A percentile compares a stretch with the other conserved stretches of the same genome.
phyloP scores from a whole-genome alignment of 768 basidiomycete species.

The Roridomyces roridus region DNA sequence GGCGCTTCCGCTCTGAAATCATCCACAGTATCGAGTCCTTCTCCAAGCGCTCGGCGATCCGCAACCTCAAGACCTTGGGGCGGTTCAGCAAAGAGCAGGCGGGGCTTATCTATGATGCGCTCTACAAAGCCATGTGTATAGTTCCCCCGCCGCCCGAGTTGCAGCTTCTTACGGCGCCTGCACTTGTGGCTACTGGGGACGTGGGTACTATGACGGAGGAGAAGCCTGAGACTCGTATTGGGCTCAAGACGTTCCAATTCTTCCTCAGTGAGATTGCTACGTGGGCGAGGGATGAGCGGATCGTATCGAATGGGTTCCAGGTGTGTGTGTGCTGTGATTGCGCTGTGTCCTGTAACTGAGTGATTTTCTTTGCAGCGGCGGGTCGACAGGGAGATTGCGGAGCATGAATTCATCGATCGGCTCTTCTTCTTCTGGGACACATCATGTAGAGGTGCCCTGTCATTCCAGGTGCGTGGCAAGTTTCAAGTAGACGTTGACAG shows the following conservation, averaged over 20 bases:
- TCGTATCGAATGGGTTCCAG: constrained; percentile 92
- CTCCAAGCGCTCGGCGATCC: constrained; percentile 88
- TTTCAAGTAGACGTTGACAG: neutral
- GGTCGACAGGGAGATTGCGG: constrained; percentile 87
- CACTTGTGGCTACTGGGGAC: constrained; percentile 63
- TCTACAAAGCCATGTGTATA: constrained; percentile 84
- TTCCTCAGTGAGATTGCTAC: constrained; percentile 93
- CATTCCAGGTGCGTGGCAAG: constrained; percentile 73
- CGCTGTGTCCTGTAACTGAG: constrained; percentile 7
- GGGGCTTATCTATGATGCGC: constrained; percentile 89
- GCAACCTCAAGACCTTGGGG: constrained; percentile 82
- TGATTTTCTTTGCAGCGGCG: constrained; percentile 66
- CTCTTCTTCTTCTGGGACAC: constrained; percentile 96
- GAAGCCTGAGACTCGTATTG: constrained; percentile 90
- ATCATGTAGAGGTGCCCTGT: constrained; percentile 79
- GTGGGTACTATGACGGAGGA: constrained; percentile 56
- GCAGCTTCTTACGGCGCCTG: constrained; percentile 46
- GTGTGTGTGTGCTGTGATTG: constrained; percentile 40
- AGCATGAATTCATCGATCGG: constrained; percentile 94
- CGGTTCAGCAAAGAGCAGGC: constrained; percentile 88
- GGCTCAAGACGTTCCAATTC: constrained; percentile 80
- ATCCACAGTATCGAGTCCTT: constrained; percentile 93
- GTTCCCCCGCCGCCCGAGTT: constrained; percentile 68
- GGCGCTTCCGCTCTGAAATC: constrained; percentile 86
- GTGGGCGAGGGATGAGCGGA: constrained; percentile 94